Evolutionary conservation across 2,329 filamentous ascomycete species (phyloP).

Genomic region (Leptographium procerum): DNA sequence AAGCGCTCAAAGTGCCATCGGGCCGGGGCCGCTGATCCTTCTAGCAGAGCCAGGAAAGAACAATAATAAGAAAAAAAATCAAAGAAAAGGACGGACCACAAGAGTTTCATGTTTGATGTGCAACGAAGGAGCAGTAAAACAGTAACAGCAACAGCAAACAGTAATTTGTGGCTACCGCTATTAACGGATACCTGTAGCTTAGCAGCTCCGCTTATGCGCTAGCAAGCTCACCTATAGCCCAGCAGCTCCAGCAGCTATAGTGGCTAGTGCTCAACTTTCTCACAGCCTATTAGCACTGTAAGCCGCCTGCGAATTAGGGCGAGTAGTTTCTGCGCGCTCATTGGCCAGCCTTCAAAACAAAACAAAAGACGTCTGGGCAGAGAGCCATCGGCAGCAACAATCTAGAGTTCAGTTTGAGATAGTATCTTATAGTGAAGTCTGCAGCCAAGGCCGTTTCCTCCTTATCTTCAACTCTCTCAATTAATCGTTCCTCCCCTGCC

Average conservation of each 20-base stretch:
- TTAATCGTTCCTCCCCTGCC: too few relatives aligned
- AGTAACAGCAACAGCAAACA: too few relatives aligned
- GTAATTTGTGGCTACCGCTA: too few relatives aligned
- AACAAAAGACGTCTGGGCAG: neutral
- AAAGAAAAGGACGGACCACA: neutral
- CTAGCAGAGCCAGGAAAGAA: neutral
- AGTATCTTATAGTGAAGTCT: too few relatives aligned
- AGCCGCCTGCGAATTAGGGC: too few relatives aligned
- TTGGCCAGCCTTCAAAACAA: conserved; percentile 1
- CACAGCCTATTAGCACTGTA: neutral
- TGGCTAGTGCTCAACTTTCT: too few relatives aligned
- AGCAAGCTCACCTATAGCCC: too few relatives aligned
- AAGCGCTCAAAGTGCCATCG: conserved; percentile 36
- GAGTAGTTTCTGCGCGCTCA: neutral
- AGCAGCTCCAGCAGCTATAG: too few relatives aligned
- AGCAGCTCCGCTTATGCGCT: too few relatives aligned
- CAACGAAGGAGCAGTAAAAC: neutral
- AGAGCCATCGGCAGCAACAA: neutral
- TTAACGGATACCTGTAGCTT: neutral
- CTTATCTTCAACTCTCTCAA: too few relatives aligned
- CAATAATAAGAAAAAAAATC: neutral
- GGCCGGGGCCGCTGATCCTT: neutral
- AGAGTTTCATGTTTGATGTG: neutral
- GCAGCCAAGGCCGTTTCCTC: too few relatives aligned
- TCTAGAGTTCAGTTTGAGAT: too few relatives aligned